Conservation (phyloP, 1,284 basidiomycete species). For the Melampsora americana region DNA sequence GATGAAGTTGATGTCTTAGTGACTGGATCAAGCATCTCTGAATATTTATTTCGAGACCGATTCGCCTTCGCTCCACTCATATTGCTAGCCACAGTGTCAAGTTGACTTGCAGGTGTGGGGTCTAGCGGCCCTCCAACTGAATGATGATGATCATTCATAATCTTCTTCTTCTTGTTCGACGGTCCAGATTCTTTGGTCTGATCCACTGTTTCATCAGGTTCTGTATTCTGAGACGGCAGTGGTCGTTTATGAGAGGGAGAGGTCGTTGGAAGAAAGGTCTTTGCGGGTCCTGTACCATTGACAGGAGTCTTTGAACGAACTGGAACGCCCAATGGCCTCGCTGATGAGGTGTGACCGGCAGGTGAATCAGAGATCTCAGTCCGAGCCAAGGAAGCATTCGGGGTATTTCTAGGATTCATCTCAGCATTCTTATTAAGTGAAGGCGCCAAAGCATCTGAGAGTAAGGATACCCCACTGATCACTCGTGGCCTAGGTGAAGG, state of each 20-base stretch:
- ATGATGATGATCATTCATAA: not conserved
- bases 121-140: not conserved
- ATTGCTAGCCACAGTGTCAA: conserved; percentile 23
- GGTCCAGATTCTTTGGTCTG: not conserved
- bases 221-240: not conserved
- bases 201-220: no score
- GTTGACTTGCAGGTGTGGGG: not conserved
- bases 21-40: no score
- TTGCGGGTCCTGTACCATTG: not conserved
- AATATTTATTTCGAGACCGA: conserved; percentile 12
- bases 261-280: not conserved
- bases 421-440: no score
- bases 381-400: no score
- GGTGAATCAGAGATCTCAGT: no score
- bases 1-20: not conserved
- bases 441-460: no score
- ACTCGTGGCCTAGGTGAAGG: not conserved
- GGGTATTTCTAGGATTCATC: no score
- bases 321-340: not conserved
- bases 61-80: conserved; percentile 15
- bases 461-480: not conserved
- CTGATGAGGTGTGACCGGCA: not conserved
- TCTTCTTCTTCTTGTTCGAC: not conserved
- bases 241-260: not conserved
- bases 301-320: no score